Evolutionary conservation across 345 rosid species (phyloP).

Genomic region (Gynandropsis gynandra): DNA sequence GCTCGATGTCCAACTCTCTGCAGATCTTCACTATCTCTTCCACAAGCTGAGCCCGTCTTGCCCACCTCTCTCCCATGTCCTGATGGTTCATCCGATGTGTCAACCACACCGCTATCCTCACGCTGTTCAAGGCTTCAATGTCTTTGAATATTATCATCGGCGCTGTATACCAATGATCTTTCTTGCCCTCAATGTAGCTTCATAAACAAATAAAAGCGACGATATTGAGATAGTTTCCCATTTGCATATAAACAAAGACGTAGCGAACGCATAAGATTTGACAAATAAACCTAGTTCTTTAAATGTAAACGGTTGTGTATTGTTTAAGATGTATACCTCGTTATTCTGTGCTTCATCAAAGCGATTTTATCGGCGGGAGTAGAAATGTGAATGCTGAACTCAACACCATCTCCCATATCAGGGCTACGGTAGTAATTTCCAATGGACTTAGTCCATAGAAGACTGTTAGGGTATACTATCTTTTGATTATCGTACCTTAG

Average conservation of each 20-base stretch:
- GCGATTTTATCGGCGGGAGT: constrained; percentile 32
- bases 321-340: constrained; percentile 21
- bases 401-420: constrained; percentile 33
- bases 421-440: constrained; percentile 36
- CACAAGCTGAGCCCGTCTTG: constrained; percentile 48
- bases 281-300: too few relatives aligned
- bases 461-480: constrained; percentile 66
- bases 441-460: constrained; percentile 42
- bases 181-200: constrained; percentile 58
- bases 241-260: too few relatives aligned
- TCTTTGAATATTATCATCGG: constrained; percentile 60
- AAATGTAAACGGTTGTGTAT: too few relatives aligned
- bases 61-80: constrained; percentile 62
- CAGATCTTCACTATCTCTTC: constrained; percentile 72
- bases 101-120: constrained; percentile 63
- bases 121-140: constrained; percentile 43
- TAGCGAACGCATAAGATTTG: too few relatives aligned
- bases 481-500: constrained; percentile 76
- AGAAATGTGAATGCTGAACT: constrained; percentile 28
- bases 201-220: too few relatives aligned
- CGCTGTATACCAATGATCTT: constrained; percentile 64
- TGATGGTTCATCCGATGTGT: constrained; percentile 73
- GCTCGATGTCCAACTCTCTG: constrained; percentile 63
- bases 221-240: too few relatives aligned
- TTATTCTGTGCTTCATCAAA: constrained; percentile 30